These are phyloP conservation scores for Glebionis coronaria DNA, from an alignment of 129 eudicot species.

Conservation along the genomic window DNA sequence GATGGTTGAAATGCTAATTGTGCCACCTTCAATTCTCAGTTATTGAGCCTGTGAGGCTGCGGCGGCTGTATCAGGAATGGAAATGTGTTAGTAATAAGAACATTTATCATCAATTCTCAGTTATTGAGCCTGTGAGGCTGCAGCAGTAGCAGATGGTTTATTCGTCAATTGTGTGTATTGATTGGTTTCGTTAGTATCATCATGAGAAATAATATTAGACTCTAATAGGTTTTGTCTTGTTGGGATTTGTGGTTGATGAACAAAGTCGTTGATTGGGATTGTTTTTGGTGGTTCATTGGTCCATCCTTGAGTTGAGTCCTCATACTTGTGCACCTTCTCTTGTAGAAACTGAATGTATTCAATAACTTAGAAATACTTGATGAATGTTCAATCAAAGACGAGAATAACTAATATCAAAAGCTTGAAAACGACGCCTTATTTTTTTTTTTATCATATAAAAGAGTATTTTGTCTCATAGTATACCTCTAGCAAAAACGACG, in stretches of 20 bases:
- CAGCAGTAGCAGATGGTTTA: slow-evolving; percentile 22
- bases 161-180: slow-evolving; percentile 41
- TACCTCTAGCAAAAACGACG: slow-evolving; percentile 91
- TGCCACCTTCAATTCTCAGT: slow-evolving; percentile 67
- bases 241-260: no score
- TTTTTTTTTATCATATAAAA: no score
- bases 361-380: slow-evolving; percentile 53
- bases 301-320: no score
- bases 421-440: no score
- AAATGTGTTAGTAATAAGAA: background rate
- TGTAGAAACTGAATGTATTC: slow-evolving; percentile 88
- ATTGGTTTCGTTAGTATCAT: no score
- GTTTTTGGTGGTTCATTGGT: no score
- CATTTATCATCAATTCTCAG: no score
- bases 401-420: background rate
- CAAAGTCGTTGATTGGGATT: no score
- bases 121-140: no score
- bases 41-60: slow-evolving; percentile 48
- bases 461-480: background rate
- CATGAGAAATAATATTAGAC: no score
- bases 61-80: slow-evolving; percentile 27
- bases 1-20: slow-evolving; percentile 68
- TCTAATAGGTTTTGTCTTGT: no score
- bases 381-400: background rate
- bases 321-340: no score